Percentiles rank a stretch among this genome's conserved stretches.
These are phyloP conservation scores for Coemansia sp. DNA, from an alignment of 192 early-diverging fungal genomes.

Conservation along the genomic window DNA sequence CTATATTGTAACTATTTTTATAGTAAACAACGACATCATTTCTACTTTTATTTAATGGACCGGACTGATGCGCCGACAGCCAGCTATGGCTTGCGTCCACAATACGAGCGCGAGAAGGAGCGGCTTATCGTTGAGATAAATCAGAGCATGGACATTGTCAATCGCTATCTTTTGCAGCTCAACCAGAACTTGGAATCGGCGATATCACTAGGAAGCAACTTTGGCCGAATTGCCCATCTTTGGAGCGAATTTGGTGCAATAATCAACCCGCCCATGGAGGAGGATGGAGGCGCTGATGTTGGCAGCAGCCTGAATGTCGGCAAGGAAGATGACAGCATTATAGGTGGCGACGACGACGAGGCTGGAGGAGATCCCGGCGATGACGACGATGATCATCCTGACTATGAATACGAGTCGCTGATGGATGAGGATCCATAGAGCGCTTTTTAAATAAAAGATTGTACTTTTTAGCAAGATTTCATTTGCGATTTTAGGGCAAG, in stretches of 20 bases:
- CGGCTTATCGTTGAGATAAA: slow-evolving; percentile 45
- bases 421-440: slow-evolving; percentile 15
- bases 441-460: neutral
- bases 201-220: slow-evolving; percentile 37
- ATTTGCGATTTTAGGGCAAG: neutral
- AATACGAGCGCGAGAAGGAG: slow-evolving; percentile 52
- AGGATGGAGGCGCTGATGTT: neutral
- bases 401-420: neutral
- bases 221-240: slow-evolving; percentile 34
- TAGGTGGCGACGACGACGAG: neutral
- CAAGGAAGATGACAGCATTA: neutral
- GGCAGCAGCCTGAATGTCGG: neutral
- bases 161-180: slow-evolving; percentile 41
- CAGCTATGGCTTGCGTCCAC: slow-evolving; percentile 17
- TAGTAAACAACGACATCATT: neutral
- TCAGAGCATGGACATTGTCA: slow-evolving; percentile 43
- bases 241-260: slow-evolving; percentile 50
- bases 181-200: slow-evolving; percentile 50
- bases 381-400: neutral
- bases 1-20: neutral
- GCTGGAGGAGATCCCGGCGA: neutral
- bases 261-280: slow-evolving; percentile 32
- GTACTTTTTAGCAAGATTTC: neutral
- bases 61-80: slow-evolving; percentile 21
- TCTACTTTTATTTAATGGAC: slow-evolving; percentile 25